Percentiles rank a stretch among this genome's conserved stretches.
Evolutionary conservation across 1,139 yeast genomes (phyloP).

Genomic region (Wickerhamomyces sp.): DNA sequence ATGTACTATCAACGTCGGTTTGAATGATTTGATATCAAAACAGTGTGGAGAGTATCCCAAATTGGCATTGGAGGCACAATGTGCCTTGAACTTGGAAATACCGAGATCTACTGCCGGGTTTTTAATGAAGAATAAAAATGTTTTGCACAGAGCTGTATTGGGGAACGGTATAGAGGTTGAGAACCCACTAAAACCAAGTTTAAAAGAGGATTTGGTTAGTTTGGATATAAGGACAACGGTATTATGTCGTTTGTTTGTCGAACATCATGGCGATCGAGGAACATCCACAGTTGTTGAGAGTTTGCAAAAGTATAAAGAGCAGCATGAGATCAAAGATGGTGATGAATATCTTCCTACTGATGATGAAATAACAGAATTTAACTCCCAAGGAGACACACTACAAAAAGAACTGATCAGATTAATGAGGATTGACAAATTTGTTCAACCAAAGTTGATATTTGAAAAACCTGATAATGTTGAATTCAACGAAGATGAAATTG

Average conservation of each 20-base stretch:
- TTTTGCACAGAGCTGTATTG: conserved; percentile 4
- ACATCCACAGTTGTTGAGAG: conserved; percentile 4
- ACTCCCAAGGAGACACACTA: conserved; percentile 13
- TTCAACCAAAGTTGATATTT: conserved; percentile 13
- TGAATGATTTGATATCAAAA: conserved; percentile 20
- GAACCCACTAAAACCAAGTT: background rate
- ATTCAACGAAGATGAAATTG: conserved; percentile 18
- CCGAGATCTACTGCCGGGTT: conserved; percentile 16
- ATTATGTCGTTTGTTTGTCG: conserved; percentile 14
- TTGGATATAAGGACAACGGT: conserved; percentile 19
- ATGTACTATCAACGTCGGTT: conserved; percentile 17
- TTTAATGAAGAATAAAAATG: conserved; percentile 11
- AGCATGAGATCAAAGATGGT: no score
- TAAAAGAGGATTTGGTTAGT: conserved; percentile 16
- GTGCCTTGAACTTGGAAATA: conserved; percentile 10
- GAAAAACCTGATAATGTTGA: conserved; percentile 3
- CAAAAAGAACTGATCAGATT: conserved; percentile 16
- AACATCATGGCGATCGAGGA: conserved; percentile 9
- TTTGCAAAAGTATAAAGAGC: background rate
- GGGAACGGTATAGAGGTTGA: conserved; percentile 3
- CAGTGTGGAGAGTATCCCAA: conserved; percentile 21
- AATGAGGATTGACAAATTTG: conserved; percentile 11
- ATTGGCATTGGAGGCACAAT: conserved; percentile 21
- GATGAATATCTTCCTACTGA: conserved; percentile 6
- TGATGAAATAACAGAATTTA: conserved; percentile 11